phyloP scores from a whole-genome alignment of 2,329 filamentous ascomycete species.

The Aspergillus floridensis region DNA sequence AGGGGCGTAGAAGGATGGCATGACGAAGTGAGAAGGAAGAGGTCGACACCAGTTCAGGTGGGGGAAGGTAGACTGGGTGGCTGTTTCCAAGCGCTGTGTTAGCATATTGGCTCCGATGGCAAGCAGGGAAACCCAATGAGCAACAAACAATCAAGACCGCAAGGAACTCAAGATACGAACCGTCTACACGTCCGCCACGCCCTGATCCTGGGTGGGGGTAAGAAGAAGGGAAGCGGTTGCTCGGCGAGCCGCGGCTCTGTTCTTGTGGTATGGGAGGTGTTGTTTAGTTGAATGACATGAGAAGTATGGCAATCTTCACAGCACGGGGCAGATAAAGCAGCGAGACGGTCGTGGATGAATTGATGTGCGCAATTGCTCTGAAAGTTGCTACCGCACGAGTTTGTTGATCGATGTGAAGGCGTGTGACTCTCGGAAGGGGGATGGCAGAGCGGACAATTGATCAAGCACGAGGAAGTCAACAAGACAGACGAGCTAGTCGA shows the following conservation, averaged over 20 bases:
- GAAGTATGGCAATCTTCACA: conserved; percentile 27
- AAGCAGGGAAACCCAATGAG: conserved; percentile 2
- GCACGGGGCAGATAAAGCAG: conserved; percentile 25
- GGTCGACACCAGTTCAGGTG: conserved; percentile 33
- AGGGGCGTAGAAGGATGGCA: conserved; percentile 45
- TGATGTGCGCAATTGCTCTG: conserved; percentile 7
- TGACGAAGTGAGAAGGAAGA: conserved; percentile 24
- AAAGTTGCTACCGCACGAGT: conserved; percentile 13
- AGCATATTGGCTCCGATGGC: conserved; percentile 18
- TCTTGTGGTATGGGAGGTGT: conserved; percentile 25
- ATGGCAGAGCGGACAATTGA: conserved; percentile 4
- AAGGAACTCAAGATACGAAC: conserved; percentile 30
- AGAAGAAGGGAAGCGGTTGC: conserved; percentile 33
- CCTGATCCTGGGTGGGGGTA: conserved; percentile 34
- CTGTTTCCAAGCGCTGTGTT: conserved; percentile 20
- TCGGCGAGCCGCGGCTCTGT: conserved; percentile 42
- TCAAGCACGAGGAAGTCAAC: conserved; percentile 11
- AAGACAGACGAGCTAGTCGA: conserved; percentile 6
- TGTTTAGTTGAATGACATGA: conserved; percentile 43
- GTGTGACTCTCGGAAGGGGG: not conserved
- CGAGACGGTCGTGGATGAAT: conserved; percentile 23
- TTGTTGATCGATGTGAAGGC: conserved; percentile 3
- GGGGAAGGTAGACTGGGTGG: conserved; percentile 36
- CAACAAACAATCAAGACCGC: conserved; percentile 1
- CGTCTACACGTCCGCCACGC: conserved; percentile 43